These are phyloP conservation scores for Capronia americana DNA, from an alignment of 2,329 filamentous ascomycete species.

Conservation along the genomic window DNA sequence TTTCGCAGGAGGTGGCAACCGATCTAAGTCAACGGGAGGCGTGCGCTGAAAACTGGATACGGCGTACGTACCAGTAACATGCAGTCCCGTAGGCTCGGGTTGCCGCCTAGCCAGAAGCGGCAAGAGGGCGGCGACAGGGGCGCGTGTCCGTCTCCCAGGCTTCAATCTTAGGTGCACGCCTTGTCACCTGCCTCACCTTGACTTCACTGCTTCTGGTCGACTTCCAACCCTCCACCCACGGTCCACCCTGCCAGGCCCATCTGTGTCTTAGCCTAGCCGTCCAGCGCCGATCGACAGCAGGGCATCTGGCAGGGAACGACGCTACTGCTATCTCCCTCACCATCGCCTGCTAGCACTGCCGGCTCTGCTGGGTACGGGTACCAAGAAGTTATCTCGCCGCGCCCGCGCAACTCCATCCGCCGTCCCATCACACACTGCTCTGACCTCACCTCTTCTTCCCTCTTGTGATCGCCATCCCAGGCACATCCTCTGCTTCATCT, in stretches of 20 bases:
- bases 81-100: neutral
- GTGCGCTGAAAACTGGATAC: neutral
- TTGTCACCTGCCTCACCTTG: constrained; percentile 1
- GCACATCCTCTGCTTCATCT: constrained; percentile 9
- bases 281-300: constrained; percentile 10
- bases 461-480: constrained; percentile 17
- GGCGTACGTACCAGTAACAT: neutral
- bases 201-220: neutral
- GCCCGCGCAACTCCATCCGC: constrained; percentile 2
- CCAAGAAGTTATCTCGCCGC: constrained; percentile 8
- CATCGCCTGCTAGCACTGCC: constrained; percentile 9
- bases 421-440: neutral
- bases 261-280: constrained; percentile 8
- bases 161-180: neutral
- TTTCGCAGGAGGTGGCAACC: neutral
- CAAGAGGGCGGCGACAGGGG: neutral
- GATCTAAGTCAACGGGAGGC: neutral
- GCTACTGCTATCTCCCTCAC: constrained; percentile 14
- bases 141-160: neutral
- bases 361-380: neutral
- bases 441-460: constrained; percentile 9
- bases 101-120: neutral
- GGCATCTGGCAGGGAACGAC: constrained; percentile 2
- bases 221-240: neutral
- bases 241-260: neutral